Percentiles rank a stretch among this genome's conserved stretches.
Evolutionary conservation across 202 grass and related monocot species (phyloP).

Genomic region (Cymbopogon flexuosus): DNA sequence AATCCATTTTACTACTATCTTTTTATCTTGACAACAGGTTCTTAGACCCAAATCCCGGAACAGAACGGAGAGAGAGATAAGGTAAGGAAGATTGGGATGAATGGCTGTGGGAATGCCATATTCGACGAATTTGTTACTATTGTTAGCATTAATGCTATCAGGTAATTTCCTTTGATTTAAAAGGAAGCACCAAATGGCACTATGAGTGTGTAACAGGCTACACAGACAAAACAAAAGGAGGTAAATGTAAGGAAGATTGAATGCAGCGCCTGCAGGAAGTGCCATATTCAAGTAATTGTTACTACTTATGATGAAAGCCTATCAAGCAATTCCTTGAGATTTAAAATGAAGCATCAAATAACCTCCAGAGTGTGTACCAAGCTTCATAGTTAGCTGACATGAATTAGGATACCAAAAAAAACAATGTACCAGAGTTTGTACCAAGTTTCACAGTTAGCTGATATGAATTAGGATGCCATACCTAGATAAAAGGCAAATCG

Average conservation of each 20-base stretch:
- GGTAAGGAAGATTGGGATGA: not conserved
- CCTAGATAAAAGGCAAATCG: too few relatives aligned
- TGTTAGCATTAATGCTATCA: not conserved
- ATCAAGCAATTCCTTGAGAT: not conserved
- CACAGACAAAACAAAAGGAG: not conserved
- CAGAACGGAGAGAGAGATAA: constrained; percentile 1
- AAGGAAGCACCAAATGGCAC: not conserved
- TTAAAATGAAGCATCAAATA: not conserved
- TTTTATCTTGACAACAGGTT: constrained; percentile 7
- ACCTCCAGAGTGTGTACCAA: not conserved
- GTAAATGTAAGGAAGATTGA: not conserved
- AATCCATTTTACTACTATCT: not conserved
- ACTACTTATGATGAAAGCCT: not conserved
- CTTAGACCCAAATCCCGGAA: constrained; percentile 13
- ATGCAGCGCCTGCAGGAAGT: not conserved
- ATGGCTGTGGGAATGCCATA: not conserved
- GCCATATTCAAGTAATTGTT: not conserved
- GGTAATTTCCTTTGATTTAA: not conserved
- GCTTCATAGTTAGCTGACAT: not conserved
- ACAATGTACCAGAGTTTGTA: not conserved
- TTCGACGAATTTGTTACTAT: not conserved
- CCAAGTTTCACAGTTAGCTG: not conserved
- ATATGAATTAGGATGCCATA: not conserved
- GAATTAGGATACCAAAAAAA: too few relatives aligned
- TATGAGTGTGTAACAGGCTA: not conserved